phyloP scores from a whole-genome alignment of 139 green algal species.

The Diplosphaera chodatii region DNA sequence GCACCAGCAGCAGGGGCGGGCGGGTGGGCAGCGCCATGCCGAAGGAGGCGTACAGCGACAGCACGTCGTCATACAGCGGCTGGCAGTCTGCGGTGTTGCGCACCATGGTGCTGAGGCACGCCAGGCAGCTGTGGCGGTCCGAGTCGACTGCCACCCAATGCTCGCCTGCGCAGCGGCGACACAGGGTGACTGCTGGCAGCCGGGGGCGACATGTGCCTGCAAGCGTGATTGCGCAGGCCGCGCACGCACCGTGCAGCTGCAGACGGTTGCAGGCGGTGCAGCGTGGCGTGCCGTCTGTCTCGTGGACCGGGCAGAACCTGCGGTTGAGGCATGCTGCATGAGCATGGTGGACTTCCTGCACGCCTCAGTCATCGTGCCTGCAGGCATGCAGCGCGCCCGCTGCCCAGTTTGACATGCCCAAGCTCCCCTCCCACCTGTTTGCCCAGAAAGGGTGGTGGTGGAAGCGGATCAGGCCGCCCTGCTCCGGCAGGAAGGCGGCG shows the following conservation, averaged over 20 bases:
- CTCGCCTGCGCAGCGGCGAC: constrained; percentile 12
- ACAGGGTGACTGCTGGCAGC: too few relatives aligned
- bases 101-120: constrained; percentile 65
- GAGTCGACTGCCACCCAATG: constrained; percentile 54
- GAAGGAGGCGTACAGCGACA: constrained; percentile 35
- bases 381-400: too few relatives aligned
- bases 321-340: too few relatives aligned
- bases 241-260: constrained; percentile 26
- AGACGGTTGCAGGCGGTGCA: constrained; percentile 63
- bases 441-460: constrained; percentile 58
- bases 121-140: constrained; percentile 70
- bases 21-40: constrained; percentile 49
- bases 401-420: too few relatives aligned
- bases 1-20: constrained; percentile 74
- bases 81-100: constrained; percentile 70
- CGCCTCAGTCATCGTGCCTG: too few relatives aligned
- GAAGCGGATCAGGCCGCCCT: constrained; percentile 38
- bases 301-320: constrained; percentile 51
- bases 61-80: constrained; percentile 70
- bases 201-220: too few relatives aligned
- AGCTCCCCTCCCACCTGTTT: constrained; percentile 24
- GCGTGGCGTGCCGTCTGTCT: constrained; percentile 36
- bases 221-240: too few relatives aligned
- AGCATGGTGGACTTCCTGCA: too few relatives aligned
- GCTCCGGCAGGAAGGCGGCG: constrained; percentile 31